phyloP scores from a whole-genome alignment of 495 filamentous ascomycete genomes.

The Aspergillus sparsus region DNA sequence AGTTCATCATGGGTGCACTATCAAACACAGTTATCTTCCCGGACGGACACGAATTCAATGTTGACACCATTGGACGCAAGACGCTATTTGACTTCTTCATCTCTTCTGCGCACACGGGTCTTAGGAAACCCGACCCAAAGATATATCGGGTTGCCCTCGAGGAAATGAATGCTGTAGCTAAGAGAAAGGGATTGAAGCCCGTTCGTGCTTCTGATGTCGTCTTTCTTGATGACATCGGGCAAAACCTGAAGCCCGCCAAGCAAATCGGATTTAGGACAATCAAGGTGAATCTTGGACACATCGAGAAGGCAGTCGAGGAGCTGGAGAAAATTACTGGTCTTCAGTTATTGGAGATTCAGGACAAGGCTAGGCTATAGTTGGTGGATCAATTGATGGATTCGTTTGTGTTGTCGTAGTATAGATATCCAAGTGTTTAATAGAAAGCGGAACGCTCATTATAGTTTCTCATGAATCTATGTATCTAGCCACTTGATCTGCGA shows the following conservation, averaged over 20 bases:
- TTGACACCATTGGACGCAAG: conserved; percentile 50
- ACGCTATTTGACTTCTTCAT: conserved; percentile 80
- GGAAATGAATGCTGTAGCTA: conserved; percentile 61
- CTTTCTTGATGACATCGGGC: conserved; percentile 95
- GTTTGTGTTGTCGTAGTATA: not conserved
- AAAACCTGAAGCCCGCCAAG: conserved; percentile 83
- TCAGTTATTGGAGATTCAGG: conserved; percentile 49
- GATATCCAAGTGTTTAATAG: conserved; percentile 4
- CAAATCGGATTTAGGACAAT: conserved; percentile 76
- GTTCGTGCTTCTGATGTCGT: conserved; percentile 68
- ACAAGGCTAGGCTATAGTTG: conserved; percentile 41
- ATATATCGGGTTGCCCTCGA: conserved; percentile 77
- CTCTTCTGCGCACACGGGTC: conserved; percentile 77
- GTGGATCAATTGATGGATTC: not conserved
- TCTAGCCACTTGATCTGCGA: no score
- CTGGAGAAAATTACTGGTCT: conserved; percentile 62
- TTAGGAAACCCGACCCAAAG: conserved; percentile 80
- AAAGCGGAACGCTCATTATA: not conserved
- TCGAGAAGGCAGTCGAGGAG: conserved; percentile 72
- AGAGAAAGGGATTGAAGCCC: conserved; percentile 53
- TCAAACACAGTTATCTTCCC: conserved; percentile 89
- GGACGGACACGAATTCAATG: conserved; percentile 58
- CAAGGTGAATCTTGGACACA: conserved; percentile 76
- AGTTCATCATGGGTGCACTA: conserved; percentile 76
- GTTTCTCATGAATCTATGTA: not conserved